A percentile compares a stretch with the other conserved stretches of the same genome.
phyloP scores from a whole-genome alignment of 2,329 filamentous ascomycete species.

The Alternaria novae-zelandiae region DNA sequence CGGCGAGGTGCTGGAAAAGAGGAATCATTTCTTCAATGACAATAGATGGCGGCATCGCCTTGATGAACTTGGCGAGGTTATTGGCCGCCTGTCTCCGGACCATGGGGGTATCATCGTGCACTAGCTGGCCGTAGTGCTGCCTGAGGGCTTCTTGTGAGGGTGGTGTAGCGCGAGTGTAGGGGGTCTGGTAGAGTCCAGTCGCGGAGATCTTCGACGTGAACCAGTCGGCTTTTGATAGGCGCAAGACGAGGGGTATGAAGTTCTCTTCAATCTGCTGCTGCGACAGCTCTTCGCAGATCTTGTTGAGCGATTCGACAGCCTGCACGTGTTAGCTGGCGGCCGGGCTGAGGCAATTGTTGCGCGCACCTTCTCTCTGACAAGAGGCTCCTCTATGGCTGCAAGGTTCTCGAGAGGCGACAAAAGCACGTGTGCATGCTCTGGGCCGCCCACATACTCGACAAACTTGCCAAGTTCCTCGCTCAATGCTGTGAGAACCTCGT shows the following conservation, averaged over 20 bases:
- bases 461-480: conserved; percentile 97
- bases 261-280: conserved; percentile 93
- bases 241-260: conserved; percentile 93
- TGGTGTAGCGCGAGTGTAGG: conserved; percentile 88
- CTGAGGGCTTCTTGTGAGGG: conserved; percentile 90
- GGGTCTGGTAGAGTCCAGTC: conserved; percentile 90
- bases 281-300: conserved; percentile 93
- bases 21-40: conserved; percentile 99
- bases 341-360: background rate
- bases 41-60: conserved; percentile 89
- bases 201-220: conserved; percentile 99
- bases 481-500: conserved; percentile 94
- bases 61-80: conserved; percentile 96
- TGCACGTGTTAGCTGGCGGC: conserved; percentile 52
- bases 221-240: conserved; percentile 99
- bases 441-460: conserved; percentile 95
- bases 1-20: conserved; percentile 94
- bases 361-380: conserved; percentile 92
- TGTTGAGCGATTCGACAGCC: conserved; percentile 99
- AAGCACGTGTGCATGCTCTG: conserved; percentile 92
- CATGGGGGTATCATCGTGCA: conserved; percentile 99
- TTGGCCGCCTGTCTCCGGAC: conserved; percentile 95
- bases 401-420: conserved; percentile 97
- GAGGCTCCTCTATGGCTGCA: conserved; percentile 95
- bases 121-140: conserved; percentile 88